Conservation (phyloP, 164 flowering plant genomes). For the Annona cherimola region DNA sequence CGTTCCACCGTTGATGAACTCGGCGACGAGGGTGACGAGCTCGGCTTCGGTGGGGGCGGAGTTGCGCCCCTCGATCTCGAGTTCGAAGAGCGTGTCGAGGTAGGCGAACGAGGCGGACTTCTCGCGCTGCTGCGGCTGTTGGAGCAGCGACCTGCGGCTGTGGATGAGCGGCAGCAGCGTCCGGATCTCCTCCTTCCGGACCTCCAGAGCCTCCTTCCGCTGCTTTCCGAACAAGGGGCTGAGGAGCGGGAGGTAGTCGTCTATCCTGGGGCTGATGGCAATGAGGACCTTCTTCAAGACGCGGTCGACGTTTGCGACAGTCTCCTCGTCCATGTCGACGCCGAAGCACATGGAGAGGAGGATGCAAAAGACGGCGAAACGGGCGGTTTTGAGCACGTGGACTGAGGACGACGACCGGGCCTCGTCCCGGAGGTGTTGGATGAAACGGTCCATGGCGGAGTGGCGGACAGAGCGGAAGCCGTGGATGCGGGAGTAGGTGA, state of each 20-base stretch:
- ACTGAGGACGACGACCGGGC: conserved; percentile 49
- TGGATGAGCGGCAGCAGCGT: conserved; percentile 56
- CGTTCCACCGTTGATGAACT: conserved; percentile 90
- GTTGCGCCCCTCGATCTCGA: conserved; percentile 64
- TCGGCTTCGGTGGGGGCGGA: conserved; percentile 46
- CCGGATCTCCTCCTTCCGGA: conserved; percentile 58
- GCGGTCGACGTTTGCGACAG: conserved; percentile 47
- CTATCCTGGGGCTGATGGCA: conserved; percentile 58
- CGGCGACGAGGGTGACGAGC: conserved; percentile 83
- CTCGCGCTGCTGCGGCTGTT: conserved; percentile 28
- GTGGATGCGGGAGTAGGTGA: conserved; percentile 42
- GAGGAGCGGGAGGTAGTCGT: conserved; percentile 73
- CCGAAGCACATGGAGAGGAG: conserved; percentile 86
- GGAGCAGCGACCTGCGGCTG: conserved; percentile 33
- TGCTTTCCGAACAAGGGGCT: conserved; percentile 74
- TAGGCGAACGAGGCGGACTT: conserved; percentile 57
- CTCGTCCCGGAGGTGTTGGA: conserved; percentile 42
- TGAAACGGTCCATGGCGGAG: conserved; percentile 61
- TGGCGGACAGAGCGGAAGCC: conserved; percentile 44
- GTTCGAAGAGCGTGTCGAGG: conserved; percentile 78
- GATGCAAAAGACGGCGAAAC: conserved; percentile 80
- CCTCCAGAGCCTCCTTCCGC: conserved; percentile 43
- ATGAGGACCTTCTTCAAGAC: conserved; percentile 67
- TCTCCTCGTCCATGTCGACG: conserved; percentile 64
- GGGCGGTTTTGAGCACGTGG: conserved; percentile 62